phyloP scores from a whole-genome alignment of 805 yeast genomes.

The Helenozyma rhizophorensis region DNA sequence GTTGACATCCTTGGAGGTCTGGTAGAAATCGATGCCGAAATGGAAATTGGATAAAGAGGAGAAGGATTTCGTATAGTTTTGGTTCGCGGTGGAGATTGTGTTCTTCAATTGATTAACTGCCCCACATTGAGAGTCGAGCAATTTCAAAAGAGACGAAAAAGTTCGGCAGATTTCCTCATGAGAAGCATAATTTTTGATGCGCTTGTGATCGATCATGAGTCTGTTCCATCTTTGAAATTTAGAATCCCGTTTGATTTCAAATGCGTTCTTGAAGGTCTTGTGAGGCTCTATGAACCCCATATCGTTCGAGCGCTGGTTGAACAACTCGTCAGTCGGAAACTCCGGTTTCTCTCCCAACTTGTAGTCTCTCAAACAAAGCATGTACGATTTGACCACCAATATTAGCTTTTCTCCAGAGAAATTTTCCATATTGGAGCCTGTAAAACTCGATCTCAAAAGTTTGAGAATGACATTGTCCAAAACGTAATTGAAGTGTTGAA shows the following conservation, averaged over 20 bases:
- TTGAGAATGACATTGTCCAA: conserved; percentile 76
- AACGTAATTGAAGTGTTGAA: conserved; percentile 70
- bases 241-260: conserved; percentile 4
- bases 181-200: conserved; percentile 43
- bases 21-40: conserved; percentile 36
- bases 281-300: conserved; percentile 1
- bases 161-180: conserved; percentile 71
- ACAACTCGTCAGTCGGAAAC: conserved; percentile 61
- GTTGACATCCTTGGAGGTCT: conserved; percentile 34
- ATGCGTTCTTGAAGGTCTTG: conserved; percentile 7
- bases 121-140: conserved; percentile 56
- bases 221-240: conserved; percentile 19
- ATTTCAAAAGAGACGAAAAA: conserved; percentile 49
- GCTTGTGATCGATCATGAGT: conserved; percentile 39
- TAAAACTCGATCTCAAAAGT: conserved; percentile 57
- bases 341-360: conserved; percentile 55
- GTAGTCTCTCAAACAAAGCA: conserved; percentile 63
- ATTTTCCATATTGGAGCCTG: conserved; percentile 55
- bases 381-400: conserved; percentile 66
- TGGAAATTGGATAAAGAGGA: conserved; percentile 38
- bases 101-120: conserved; percentile 30
- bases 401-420: conserved; percentile 66
- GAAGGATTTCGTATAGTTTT: conserved; percentile 24
- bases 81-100: conserved; percentile 8
- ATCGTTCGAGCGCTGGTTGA: conserved; percentile 11